Base-by-base conservation (phyloP, 169 alveolate genomes). In the Babesia divergens region DNA sequence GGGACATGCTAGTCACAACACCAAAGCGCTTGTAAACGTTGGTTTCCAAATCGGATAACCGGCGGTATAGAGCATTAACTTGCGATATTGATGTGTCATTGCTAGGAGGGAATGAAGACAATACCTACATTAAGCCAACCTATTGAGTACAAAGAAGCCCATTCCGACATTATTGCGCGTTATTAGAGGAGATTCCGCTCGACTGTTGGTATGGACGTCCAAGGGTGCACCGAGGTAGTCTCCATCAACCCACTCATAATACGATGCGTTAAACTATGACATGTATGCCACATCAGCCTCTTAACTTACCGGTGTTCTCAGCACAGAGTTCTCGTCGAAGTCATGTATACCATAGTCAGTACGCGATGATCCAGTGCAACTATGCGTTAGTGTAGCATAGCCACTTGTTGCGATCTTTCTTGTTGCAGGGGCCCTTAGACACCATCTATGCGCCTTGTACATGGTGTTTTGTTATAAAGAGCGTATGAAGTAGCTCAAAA, bases 21-120 rank as follows among this genome's bases (percentile, higher is more conserved):
- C 58, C 74, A 13, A 84, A 84, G 16, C 93, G 80, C 60, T 88
- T 83, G 53, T 87, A 84, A 43, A 74, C 69, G 60, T 88, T 88
- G 13, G 70, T 69, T 55, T 88, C 93, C 40, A 87, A 70, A 49
- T 88, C 83, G 28, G 68, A 55, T 50, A 88, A 59, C 34, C 70
- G 64, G 44, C 83, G 82, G 52, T 77, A 84, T 18, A 88, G 65
- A 20, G 67, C 35, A 28, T 81, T 74, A 20, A 84, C 43, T 26
- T 67, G 75, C 49, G 74, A 58, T 55, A 80, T 80, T 52, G 81
- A 76, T 16, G 74, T 29, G 44, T 80, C 68, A 14, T 59, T 40
- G 53, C 88, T 80, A 56, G 11, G 14, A n/a, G 2, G 18, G 22
- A 26, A 32, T 35, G 26, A 42, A 8, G 46, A n/a, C n/a, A 18